Evolutionary conservation across 805 yeast species (phyloP).

Genomic region (Starmerella apicola): DNA sequence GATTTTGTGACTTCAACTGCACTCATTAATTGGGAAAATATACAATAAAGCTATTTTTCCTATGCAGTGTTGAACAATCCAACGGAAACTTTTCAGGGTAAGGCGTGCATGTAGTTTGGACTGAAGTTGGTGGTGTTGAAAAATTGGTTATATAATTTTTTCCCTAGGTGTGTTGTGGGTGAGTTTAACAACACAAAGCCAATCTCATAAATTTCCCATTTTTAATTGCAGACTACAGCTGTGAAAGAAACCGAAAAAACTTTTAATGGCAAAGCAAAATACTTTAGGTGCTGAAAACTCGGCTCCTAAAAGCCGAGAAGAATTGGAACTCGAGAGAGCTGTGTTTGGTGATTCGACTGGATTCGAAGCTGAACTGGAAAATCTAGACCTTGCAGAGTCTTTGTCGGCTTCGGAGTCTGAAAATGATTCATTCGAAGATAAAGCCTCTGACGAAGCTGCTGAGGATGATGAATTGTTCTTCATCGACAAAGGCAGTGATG

Average conservation of each 20-base stretch:
- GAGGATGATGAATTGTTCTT: slow-evolving; percentile 43
- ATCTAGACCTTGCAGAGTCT: slow-evolving; percentile 44
- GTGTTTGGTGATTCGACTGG: slow-evolving; percentile 84
- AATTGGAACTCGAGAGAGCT: slow-evolving; percentile 59
- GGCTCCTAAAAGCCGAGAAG: slow-evolving; percentile 74
- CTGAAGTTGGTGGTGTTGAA: too few species aligned
- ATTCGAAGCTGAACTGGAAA: slow-evolving; percentile 51
- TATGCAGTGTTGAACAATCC: too few species aligned
- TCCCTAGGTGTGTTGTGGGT: not conserved
- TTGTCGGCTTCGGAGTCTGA: slow-evolving; percentile 24
- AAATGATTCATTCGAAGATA: slow-evolving; percentile 24
- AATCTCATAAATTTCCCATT: too few species aligned
- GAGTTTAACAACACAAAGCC: too few species aligned
- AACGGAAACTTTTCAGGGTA: slow-evolving; percentile 10
- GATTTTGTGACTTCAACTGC: slow-evolving; percentile 23
- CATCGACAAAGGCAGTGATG: slow-evolving; percentile 36
- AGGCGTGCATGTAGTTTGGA: too few species aligned
- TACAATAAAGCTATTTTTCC: too few species aligned
- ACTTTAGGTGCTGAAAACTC: slow-evolving; percentile 2
- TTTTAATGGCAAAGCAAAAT: too few species aligned
- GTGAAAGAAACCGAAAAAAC: too few species aligned
- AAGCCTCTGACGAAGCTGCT: slow-evolving; percentile 26
- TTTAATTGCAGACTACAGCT: too few species aligned
- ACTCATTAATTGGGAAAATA: too few species aligned
- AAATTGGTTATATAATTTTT: slow-evolving; percentile 12